phyloP scores from a whole-genome alignment of 805 yeast species.

The Teunomyces atbi region DNA sequence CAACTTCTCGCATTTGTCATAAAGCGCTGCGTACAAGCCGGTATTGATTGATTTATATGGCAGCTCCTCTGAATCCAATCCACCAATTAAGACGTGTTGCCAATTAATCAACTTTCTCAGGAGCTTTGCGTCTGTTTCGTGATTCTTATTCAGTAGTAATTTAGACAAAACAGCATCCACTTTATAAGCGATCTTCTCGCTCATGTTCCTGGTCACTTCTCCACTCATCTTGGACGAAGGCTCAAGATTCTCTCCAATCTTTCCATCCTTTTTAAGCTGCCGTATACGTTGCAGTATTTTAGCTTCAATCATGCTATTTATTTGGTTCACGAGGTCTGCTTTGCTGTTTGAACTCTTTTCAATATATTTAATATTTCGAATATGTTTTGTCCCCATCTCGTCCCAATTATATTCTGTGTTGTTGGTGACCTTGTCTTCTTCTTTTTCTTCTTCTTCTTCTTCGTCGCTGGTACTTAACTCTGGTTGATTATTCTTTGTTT shows the following conservation, averaged over 20 bases:
- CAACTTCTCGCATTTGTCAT: slow-evolving; percentile 23
- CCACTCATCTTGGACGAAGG: slow-evolving; percentile 3
- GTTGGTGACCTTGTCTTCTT: slow-evolving; percentile 8
- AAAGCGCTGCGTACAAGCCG: slow-evolving; percentile 13
- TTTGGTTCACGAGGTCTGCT: slow-evolving; percentile 20
- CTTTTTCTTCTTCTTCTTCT: slow-evolving; percentile 8
- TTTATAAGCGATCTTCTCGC: slow-evolving; percentile 7
- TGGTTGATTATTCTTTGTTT: background rate
- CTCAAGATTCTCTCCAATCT: slow-evolving; percentile 1
- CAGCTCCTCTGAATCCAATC: slow-evolving; percentile 15
- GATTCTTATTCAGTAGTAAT: background rate
- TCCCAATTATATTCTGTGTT: slow-evolving; percentile 7
- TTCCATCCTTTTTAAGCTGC: background rate
- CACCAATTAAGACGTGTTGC: slow-evolving; percentile 30
- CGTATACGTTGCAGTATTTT: slow-evolving; percentile 10
- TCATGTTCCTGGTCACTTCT: slow-evolving; percentile 6
- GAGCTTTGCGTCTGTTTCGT: no score
- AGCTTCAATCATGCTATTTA: slow-evolving; percentile 16
- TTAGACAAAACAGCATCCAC: slow-evolving; percentile 11
- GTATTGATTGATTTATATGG: slow-evolving; percentile 9
- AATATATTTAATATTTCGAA: slow-evolving; percentile 2
- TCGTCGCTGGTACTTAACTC: background rate
- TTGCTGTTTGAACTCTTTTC: slow-evolving; percentile 18
- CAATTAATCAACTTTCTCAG: slow-evolving; percentile 14
- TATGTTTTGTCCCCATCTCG: slow-evolving; percentile 5